phyloP scores from a whole-genome alignment of 2,329 filamentous ascomycete species.

The Curvularia sp. region DNA sequence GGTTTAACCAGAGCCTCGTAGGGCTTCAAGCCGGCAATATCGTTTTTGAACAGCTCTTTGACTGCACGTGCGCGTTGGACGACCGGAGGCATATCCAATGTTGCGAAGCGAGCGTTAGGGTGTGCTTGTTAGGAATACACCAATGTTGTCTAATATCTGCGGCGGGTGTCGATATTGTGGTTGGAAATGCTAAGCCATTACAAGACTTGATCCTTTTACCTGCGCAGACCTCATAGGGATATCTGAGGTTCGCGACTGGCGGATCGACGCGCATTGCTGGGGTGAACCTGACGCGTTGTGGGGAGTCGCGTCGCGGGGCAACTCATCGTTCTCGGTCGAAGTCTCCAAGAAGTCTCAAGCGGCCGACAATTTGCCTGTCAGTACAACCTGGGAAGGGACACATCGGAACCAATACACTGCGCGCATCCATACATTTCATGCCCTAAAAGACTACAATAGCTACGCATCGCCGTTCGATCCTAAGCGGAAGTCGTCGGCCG shows the following conservation, averaged over 20 bases:
- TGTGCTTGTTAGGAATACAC: background rate
- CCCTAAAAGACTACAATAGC: constrained; percentile 12
- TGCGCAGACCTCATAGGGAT: background rate
- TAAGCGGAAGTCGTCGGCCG: background rate
- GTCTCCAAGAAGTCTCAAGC: background rate
- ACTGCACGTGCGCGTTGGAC: constrained; percentile 6
- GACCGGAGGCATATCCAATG: constrained; percentile 3
- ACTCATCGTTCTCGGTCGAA: constrained; percentile 3
- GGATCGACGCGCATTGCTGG: background rate
- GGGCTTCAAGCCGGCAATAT: constrained; percentile 7
- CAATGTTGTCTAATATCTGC: background rate
- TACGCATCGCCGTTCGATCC: background rate
- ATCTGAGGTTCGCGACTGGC: background rate
- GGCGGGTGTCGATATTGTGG: background rate
- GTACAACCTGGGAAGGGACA: background rate
- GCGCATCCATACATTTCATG: background rate
- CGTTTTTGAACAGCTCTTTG: constrained; percentile 15
- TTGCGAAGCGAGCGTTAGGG: background rate
- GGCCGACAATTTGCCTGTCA: background rate
- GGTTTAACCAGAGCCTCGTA: constrained; percentile 2
- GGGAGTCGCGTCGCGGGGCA: constrained; percentile 24
- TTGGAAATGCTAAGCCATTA: background rate
- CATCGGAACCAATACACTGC: background rate
- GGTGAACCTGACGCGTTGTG: constrained; percentile 7
- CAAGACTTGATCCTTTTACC: background rate